A percentile compares a stretch with the other conserved stretches of the same genome.
These are phyloP conservation scores for Coemansia sp. DNA, from an alignment of 192 early-diverging fungal species.

Conservation along the genomic window DNA sequence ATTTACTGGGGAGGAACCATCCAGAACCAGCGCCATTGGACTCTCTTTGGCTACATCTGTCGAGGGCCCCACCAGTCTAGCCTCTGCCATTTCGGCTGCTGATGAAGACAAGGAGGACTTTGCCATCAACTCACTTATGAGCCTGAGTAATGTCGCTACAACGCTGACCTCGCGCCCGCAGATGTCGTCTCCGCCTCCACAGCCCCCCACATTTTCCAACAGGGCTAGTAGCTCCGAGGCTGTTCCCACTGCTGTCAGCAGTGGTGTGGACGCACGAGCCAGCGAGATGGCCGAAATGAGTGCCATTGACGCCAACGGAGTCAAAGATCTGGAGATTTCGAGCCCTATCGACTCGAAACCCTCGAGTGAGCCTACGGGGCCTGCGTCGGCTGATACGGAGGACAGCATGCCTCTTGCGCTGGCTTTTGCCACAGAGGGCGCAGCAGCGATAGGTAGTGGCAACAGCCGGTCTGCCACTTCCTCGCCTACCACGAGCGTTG, in stretches of 20 bases:
- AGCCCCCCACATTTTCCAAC: constrained; percentile 12
- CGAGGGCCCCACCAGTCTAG: constrained; percentile 20
- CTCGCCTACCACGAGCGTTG: constrained; percentile 12
- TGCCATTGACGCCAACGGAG: constrained; percentile 25
- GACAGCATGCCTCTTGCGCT: neutral
- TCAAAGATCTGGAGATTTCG: constrained; percentile 39
- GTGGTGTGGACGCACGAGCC: neutral
- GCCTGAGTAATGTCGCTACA: constrained; percentile 50
- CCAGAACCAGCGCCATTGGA: constrained; percentile 5
- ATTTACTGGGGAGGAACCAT: constrained; percentile 7
- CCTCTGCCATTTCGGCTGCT: constrained; percentile 21
- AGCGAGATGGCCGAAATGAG: constrained; percentile 3
- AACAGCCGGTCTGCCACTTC: constrained; percentile 9
- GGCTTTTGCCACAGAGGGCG: neutral
- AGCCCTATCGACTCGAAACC: constrained; percentile 10
- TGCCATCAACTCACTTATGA: constrained; percentile 57
- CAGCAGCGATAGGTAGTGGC: neutral
- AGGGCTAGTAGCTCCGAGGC: constrained; percentile 26
- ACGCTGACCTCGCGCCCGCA: constrained; percentile 47
- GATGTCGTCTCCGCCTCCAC: constrained; percentile 25
- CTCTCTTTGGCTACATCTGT: neutral
- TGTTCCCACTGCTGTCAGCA: neutral
- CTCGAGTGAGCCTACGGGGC: neutral
- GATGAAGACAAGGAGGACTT: constrained; percentile 57
- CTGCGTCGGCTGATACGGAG: neutral